Conservation (phyloP, 257 asterid species). For the Capsicum rhomboideum region DNA sequence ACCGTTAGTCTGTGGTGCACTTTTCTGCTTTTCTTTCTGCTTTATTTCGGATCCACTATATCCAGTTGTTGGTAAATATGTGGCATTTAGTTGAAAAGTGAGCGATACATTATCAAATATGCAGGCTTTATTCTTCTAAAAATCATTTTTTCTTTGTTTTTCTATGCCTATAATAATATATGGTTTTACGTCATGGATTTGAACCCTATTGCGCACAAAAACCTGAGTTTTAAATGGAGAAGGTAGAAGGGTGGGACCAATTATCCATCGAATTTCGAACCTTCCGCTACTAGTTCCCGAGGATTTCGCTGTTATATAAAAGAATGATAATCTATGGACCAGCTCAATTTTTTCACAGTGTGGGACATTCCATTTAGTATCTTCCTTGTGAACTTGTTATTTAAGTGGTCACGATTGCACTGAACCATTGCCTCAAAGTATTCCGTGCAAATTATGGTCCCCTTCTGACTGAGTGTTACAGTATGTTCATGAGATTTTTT, state of each 20-base stretch:
- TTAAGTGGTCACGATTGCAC: background rate
- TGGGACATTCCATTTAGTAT: background rate
- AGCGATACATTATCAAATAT: background rate
- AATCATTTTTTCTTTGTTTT: background rate
- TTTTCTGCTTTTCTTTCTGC: background rate
- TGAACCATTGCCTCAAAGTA: background rate
- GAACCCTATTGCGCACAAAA: background rate
- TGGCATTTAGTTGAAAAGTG: background rate
- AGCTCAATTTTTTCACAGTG: background rate
- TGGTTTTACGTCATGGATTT: background rate
- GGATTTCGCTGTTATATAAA: background rate
- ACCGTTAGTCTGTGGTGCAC: background rate
- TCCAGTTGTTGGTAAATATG: background rate
- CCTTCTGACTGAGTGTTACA: background rate
- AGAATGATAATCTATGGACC: background rate
- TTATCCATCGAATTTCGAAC: background rate
- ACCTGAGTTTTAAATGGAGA: background rate
- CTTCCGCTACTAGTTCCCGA: background rate
- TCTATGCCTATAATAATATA: background rate
- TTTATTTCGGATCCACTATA: background rate
- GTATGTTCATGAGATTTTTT: background rate
- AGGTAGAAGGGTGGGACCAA: background rate
- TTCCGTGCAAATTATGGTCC: background rate
- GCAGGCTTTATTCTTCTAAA: background rate
- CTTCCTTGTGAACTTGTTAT: background rate